Percentiles rank a stretch among this genome's conserved stretches.
Conservation (phyloP, 306 rosid genomes). For the Cucumis melo region DNA sequence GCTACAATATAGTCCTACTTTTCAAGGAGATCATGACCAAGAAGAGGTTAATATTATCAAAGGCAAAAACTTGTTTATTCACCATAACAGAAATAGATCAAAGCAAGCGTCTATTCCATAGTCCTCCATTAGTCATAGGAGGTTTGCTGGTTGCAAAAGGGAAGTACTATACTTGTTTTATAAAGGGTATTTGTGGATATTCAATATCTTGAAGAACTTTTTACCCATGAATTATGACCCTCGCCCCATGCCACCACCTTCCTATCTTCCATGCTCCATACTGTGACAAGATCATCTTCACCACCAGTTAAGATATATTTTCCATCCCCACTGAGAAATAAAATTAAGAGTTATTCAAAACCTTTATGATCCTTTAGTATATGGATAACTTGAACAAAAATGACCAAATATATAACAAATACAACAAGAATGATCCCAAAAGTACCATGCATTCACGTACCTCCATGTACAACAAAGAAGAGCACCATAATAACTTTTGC, state of each 20-base stretch:
- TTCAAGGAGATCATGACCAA: neutral
- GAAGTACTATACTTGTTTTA: neutral
- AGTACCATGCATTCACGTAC: constrained; percentile 3
- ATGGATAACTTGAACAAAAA: neutral
- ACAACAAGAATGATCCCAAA: neutral
- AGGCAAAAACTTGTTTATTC: neutral
- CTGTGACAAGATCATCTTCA: constrained; percentile 96
- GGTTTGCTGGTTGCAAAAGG: neutral
- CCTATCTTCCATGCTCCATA: constrained; percentile 99
- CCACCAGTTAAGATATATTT: constrained; percentile 94
- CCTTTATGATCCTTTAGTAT: neutral
- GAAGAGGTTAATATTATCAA: neutral
- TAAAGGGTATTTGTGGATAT: neutral
- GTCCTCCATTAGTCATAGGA: neutral
- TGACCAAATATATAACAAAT: neutral
- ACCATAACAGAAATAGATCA: neutral
- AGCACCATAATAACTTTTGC: constrained; percentile 96
- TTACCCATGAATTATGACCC: constrained; percentile 97
- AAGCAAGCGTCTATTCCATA: neutral
- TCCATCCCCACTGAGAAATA: constrained; percentile 66
- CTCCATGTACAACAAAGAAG: constrained; percentile 97
- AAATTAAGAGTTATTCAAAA: neutral
- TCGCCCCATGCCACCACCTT: constrained; percentile 99
- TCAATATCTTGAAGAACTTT: neutral
- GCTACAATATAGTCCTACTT: neutral